phyloP scores from a whole-genome alignment of 495 filamentous ascomycete genomes.

The Aspergillus nidulans region DNA sequence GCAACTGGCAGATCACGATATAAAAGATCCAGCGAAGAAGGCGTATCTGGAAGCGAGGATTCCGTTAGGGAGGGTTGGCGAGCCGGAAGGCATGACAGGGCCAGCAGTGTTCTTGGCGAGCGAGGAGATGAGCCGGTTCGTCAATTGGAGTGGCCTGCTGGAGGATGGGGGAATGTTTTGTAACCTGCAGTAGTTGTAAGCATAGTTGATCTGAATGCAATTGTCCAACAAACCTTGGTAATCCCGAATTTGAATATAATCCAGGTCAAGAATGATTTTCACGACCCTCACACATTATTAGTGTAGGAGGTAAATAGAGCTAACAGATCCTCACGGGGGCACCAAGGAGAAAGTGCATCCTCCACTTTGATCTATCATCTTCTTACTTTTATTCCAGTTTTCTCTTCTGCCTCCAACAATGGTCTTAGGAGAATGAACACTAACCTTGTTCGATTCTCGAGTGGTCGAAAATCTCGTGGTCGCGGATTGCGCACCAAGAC shows the following conservation, averaged over 20 bases:
- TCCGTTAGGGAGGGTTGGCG: slow-evolving; percentile 54
- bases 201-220: too few relatives aligned
- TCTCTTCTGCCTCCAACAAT: too few relatives aligned
- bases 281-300: too few relatives aligned
- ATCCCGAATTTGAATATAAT: too few relatives aligned
- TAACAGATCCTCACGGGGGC: too few relatives aligned
- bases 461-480: neutral
- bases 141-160: slow-evolving; percentile 21
- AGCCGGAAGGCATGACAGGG: slow-evolving; percentile 30
- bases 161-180: slow-evolving; percentile 21
- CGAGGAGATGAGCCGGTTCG: slow-evolving; percentile 27
- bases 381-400: too few relatives aligned
- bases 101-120: slow-evolving; percentile 30
- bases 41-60: slow-evolving; percentile 73
- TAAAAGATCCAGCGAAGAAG: slow-evolving; percentile 40
- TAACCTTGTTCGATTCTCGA: neutral
- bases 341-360: too few relatives aligned
- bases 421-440: too few relatives aligned
- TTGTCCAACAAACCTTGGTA: too few relatives aligned
- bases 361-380: too few relatives aligned
- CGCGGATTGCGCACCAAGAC: neutral
- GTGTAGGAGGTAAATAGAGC: too few relatives aligned
- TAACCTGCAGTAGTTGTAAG: slow-evolving; percentile 23
- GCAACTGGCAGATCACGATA: slow-evolving; percentile 66
- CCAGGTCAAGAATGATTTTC: too few relatives aligned